These are phyloP conservation scores for Syncephalastrum sp. DNA, from an alignment of 371 early-diverging fungal species.

Conservation along the genomic window DNA sequence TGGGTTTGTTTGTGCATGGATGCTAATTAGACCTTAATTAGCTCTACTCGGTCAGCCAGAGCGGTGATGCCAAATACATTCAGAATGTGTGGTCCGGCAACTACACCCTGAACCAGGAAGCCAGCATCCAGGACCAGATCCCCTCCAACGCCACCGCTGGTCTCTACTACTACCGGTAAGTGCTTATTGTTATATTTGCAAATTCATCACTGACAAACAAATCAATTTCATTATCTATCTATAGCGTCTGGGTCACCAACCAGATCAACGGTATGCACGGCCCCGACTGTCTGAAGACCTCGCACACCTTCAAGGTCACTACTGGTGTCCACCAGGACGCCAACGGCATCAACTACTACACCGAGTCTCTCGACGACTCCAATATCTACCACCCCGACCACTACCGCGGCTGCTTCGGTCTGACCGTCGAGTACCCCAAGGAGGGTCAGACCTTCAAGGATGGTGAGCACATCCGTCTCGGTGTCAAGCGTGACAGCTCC, in stretches of 20 bases:
- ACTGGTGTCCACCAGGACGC: conserved; percentile 57
- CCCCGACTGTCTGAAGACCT: conserved; percentile 51
- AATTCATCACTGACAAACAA: too few species aligned
- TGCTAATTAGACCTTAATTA: conserved; percentile 14
- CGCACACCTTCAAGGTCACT: conserved; percentile 61
- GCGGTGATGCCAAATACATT: conserved; percentile 40
- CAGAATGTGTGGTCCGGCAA: conserved; percentile 45
- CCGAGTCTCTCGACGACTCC: conserved; percentile 35
- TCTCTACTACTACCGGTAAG: conserved; percentile 53
- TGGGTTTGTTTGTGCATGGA: conserved; percentile 3
- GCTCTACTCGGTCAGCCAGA: conserved; percentile 35
- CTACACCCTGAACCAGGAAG: conserved; percentile 29
- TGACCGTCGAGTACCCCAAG: conserved; percentile 32
- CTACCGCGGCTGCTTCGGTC: conserved; percentile 44
- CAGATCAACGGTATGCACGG: conserved; percentile 39
- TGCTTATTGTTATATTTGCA: neutral
- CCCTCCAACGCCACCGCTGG: conserved; percentile 32
- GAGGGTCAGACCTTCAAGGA: conserved; percentile 20
- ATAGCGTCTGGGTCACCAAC: conserved; percentile 51
- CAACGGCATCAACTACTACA: conserved; percentile 48
- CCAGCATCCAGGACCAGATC: conserved; percentile 32
- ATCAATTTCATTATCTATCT: neutral
- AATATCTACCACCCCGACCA: conserved; percentile 29
- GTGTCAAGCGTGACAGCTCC: conserved; percentile 31
- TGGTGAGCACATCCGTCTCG: conserved; percentile 32